These are phyloP conservation scores for Psidium friedrichsthalianum DNA, from an alignment of 345 rosid genomes.

Conservation along the genomic window DNA sequence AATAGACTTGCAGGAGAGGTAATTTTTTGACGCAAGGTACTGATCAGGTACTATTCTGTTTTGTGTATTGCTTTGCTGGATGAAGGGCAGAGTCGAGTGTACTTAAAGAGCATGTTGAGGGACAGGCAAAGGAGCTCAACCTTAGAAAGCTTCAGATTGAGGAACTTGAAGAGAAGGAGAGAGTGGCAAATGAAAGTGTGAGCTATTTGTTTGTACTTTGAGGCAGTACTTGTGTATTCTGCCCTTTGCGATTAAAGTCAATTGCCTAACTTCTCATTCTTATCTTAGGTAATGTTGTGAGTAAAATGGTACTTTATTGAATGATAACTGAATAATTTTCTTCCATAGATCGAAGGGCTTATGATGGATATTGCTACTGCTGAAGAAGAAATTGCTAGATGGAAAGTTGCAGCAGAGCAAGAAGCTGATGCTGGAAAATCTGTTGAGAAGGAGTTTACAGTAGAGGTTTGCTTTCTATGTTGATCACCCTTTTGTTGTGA, in stretches of 20 bases:
- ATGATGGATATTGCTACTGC: constrained; percentile 95
- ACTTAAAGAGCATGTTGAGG: constrained; percentile 58
- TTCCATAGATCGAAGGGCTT: constrained; percentile 79
- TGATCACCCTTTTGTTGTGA: not conserved
- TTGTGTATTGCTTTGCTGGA: constrained; percentile 12
- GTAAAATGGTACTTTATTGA: not conserved
- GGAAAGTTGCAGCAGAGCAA: constrained; percentile 99
- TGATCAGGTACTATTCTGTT: not conserved
- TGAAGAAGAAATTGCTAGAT: constrained; percentile 95
- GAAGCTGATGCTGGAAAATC: constrained; percentile 98
- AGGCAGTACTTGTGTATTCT: not conserved
- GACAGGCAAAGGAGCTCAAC: constrained; percentile 71
- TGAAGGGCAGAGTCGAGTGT: constrained; percentile 73
- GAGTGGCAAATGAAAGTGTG: constrained; percentile 90
- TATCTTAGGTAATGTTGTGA: not conserved
- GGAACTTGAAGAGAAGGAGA: constrained; percentile 85
- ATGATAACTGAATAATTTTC: not conserved
- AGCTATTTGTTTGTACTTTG: constrained; percentile 11
- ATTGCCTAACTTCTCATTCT: not conserved
- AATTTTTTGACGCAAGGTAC: not conserved
- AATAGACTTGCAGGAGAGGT: not conserved
- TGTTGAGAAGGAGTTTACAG: constrained; percentile 67
- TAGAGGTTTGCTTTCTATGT: constrained; percentile 40
- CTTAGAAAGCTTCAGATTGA: constrained; percentile 61
- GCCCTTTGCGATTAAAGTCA: not conserved